phyloP scores from a whole-genome alignment of 2,329 filamentous ascomycete genomes.

The Calonectria naviculata region DNA sequence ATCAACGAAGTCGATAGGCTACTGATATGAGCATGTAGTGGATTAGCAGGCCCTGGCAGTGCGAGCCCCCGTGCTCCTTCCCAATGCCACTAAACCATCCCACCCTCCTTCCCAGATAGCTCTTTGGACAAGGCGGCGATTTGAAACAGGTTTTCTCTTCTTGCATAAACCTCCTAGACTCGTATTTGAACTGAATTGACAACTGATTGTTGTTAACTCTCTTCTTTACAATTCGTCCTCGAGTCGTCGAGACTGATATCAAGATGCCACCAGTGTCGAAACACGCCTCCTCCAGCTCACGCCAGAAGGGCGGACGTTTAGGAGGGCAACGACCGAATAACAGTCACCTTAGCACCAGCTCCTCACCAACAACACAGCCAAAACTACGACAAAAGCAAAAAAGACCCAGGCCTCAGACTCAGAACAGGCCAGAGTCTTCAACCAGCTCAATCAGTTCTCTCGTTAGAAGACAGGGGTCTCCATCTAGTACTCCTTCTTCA shows the following conservation, averaged over 20 bases:
- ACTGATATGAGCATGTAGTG: neutral
- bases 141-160: neutral
- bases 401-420: neutral
- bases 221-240: neutral
- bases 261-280: conserved; percentile 27
- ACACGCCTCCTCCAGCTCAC: conserved; percentile 19
- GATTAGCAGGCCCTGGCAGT: neutral
- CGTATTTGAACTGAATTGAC: neutral
- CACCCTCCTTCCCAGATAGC: neutral
- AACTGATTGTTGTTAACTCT: neutral
- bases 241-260: no score
- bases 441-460: neutral
- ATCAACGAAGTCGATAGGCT: neutral
- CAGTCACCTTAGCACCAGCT: conserved; percentile 6
- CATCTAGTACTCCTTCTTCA: neutral
- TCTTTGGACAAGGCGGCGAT: neutral
- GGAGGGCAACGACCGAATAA: conserved; percentile 7
- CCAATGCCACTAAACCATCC: neutral
- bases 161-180: neutral
- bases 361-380: conserved; percentile 20
- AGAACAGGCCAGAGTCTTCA: neutral
- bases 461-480: neutral
- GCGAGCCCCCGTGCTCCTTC: neutral
- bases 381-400: neutral
- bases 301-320: conserved; percentile 15